Evolutionary conservation across 2,329 filamentous ascomycete species (phyloP).

Genomic region (Teratosphaeria pseudoeucalypti): DNA sequence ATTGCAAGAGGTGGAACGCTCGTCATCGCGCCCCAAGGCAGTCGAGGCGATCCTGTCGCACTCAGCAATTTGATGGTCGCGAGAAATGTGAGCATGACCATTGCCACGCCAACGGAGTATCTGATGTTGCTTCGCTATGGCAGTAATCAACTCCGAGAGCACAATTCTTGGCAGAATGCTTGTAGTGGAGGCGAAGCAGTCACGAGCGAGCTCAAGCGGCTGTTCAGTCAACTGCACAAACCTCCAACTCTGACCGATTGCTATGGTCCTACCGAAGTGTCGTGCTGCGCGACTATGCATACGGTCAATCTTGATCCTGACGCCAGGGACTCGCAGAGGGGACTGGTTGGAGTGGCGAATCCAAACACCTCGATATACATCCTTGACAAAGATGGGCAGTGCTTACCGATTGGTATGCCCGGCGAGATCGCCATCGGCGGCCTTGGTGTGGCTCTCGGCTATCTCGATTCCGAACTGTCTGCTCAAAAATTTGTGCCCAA

Average conservation of each 20-base stretch:
- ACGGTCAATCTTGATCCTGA: not conserved
- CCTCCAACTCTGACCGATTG: not conserved
- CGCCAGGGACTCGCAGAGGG: not conserved
- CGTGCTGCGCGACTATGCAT: not conserved
- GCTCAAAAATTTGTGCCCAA: not conserved
- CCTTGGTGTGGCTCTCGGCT: not conserved
- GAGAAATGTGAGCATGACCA: not conserved
- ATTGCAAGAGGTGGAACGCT: not conserved
- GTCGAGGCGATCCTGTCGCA: not conserved
- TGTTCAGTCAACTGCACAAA: not conserved
- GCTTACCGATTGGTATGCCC: not conserved
- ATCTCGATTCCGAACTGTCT: not conserved
- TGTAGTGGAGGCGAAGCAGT: not conserved
- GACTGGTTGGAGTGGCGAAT: not conserved
- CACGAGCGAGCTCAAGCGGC: not conserved
- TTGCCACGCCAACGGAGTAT: not conserved
- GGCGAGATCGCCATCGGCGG: not conserved
- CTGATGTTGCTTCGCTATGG: not conserved
- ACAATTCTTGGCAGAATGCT: not conserved
- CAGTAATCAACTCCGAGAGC: not conserved
- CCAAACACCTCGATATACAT: not conserved
- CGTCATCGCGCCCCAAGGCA: not conserved
- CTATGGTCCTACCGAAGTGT: not conserved
- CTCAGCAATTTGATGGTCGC: not conserved
- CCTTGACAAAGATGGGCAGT: not conserved